Base-by-base conservation (phyloP, 345 rosid species). In the Durio zibethinus region DNA sequence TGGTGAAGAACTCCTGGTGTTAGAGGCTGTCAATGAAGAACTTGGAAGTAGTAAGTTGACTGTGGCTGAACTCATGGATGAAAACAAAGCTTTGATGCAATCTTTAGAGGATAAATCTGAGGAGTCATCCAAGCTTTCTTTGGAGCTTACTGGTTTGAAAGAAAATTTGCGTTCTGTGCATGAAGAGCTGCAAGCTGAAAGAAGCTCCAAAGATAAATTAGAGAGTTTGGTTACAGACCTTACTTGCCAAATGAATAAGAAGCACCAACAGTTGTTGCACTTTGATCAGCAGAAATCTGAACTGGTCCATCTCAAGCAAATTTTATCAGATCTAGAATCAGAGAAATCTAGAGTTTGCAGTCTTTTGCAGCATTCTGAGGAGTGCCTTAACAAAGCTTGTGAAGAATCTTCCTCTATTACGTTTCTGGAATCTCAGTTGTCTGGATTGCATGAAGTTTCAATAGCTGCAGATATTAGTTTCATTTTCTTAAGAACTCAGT, bases 391-490 rank as follows among this genome's bases (percentile, higher is more conserved):
- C 81, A 74, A 77, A 85, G 82, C 85, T 76, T 78, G 65, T n/a
- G 76, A 79, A 78, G 84, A 87, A 80, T 82, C 88, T 83, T 82
- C 82, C 76, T 80, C 88, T 48, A 73, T 84, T 75, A 74, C 86
- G 64, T 75, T 72, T 79, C 86, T 91, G 78, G 89, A 96, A 82
- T 80, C 81, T 80, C 91, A 85, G 84, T 75, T 93, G 83, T 85
- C 85, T 66, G 92, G 89, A 85, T 77, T 93, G 89, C 80, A 84
- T 35, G 89, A 85, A 82, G 68, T 29, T 76, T 77, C 83, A 79
- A 77, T 90, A 77, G 90, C 89, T 82, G 80, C 90, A 21, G 93
- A 93, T 84, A 78, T 91, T 66, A 77, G 78, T 56, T 74, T 81
- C 74, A 60, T 80, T 82, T 86, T 88, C 80, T 82, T 85, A 57